Evolutionary conservation across 108 stramenopile species (phyloP), one percentile per base, ranked within the genome.

Genomic region (Nitzschia palea): DNA sequence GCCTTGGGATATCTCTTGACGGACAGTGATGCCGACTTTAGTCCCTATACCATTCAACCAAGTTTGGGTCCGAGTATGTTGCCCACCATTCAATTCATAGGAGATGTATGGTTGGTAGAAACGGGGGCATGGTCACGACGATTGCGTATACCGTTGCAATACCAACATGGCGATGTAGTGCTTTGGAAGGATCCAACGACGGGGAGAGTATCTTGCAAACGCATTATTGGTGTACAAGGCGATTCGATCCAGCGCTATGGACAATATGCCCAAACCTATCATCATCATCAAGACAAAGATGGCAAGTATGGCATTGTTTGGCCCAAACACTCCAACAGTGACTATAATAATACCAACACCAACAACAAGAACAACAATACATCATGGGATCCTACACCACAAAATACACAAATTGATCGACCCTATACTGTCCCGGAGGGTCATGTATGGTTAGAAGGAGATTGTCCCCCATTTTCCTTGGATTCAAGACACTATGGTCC

Each of bases 381-480:
- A 6, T 10, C 47, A n/a, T 31, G 55, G 55, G 30, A 52, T 35
- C 36, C 23, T 51, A 33, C 57, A 33, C 30, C 36, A 23, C 14
- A 48, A 12, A 20, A 48, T 48, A 48, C 47, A 20, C 37, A 48
- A 34, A 23, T 57, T 23, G 25, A 27, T 20, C 25, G 68, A 27
- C 73, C 56, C 14, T 61, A 85, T 23, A 71, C 63, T 28, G 90
- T 97, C 1, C 95, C 95, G 10, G 42, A 67, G 25, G 78, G 87
- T 31, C 94, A 93, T 64, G 86, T 97, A 12, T 98, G 96, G 96
- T 44, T 98, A 4, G 96, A 97, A 78, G 96, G 95, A 5, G 97
- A 98, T 62, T 95, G 95, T 80, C 93, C 94, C 17, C 59, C 63
- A n/a, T 89, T 92, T 74, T 93, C 90, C 5, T 78, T 88, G 10